Evolutionary conservation across 2,329 filamentous ascomycete species (phyloP), one percentile per base, ranked within the genome.

Genomic region (Microcera coccophila): DNA sequence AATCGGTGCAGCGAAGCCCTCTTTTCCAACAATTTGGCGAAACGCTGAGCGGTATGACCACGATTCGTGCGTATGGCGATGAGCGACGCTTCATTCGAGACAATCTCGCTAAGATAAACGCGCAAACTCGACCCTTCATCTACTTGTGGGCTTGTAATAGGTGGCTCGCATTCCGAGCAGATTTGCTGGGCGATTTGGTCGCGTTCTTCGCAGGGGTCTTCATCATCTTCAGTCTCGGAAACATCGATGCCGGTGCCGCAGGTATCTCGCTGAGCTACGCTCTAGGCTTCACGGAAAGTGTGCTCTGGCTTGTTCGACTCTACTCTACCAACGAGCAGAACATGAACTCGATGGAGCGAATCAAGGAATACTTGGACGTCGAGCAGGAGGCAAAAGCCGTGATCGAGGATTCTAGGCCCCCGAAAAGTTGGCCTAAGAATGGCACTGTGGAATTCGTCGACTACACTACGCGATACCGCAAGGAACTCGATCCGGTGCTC

Each of bases 11-110:
- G 64, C 80, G 91, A 60, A 97, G 90, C 64, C 93, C 93, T 1
- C 73, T 98, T 5, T 98, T 96, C 70, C 93, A 98, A 66, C 93
- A 97, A 55, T 98, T 98, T 54, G 91, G 93, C 50, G 93, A 98
- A 70, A 97, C 94, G 0, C 71, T 98, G 15, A 88, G 84, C 38
- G 93, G 93, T 20, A 93, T 98, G 65, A 94, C 91, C 3, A 98
- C 93, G 0, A 98, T 98, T 55, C 85, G 94, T 59, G 93, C 93
- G 2, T 98, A 97, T 58, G 90, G 91, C 26, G 91, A 96, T 56
- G 90, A 96, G 64, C 80, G 87, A 41, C 84, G 93, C 26, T 98
- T 98, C 65, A 87, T 96, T 52, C 79, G 90, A 16, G 91, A 98
- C 60, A 98, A 97, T 59, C 74, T 97, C 46, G 68, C 74, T 42